These are phyloP conservation scores for Leptodermis oblonga DNA, from an alignment of 257 asterid genomes.

Conservation along the genomic window DNA sequence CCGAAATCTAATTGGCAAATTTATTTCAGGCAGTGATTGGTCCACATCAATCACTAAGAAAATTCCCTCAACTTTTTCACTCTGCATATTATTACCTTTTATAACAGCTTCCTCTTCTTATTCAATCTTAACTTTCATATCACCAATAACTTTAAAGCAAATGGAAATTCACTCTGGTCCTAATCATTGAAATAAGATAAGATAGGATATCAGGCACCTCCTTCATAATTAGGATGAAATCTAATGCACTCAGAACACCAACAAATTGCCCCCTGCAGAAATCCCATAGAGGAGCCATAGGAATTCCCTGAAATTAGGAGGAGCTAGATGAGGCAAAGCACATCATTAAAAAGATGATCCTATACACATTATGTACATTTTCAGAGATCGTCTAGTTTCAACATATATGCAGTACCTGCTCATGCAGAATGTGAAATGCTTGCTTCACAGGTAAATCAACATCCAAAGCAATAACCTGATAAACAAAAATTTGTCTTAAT, in stretches of 20 bases:
- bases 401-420: constrained; percentile 58
- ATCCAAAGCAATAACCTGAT: constrained; percentile 82
- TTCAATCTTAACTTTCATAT: background rate
- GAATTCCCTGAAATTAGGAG: constrained; percentile 64
- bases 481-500: background rate
- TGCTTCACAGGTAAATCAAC: constrained; percentile 88
- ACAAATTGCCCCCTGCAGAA: constrained; percentile 68
- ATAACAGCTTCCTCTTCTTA: background rate
- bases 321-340: background rate
- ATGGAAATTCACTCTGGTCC: background rate
- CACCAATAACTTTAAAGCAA: background rate
- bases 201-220: constrained; percentile 50
- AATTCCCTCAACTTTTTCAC: no score
- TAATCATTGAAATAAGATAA: background rate
- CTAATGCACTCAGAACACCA: constrained; percentile 84
- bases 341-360: constrained; percentile 1
- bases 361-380: background rate
- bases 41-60: no score
- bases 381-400: background rate
- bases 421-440: constrained; percentile 91
- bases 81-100: no score
- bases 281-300: constrained; percentile 87
- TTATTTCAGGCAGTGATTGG: no score
- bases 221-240: constrained; percentile 83
- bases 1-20: no score